Evolutionary conservation across 2,329 filamentous ascomycete genomes (phyloP).

Genomic region (Sporothrix pseudoabietina): DNA sequence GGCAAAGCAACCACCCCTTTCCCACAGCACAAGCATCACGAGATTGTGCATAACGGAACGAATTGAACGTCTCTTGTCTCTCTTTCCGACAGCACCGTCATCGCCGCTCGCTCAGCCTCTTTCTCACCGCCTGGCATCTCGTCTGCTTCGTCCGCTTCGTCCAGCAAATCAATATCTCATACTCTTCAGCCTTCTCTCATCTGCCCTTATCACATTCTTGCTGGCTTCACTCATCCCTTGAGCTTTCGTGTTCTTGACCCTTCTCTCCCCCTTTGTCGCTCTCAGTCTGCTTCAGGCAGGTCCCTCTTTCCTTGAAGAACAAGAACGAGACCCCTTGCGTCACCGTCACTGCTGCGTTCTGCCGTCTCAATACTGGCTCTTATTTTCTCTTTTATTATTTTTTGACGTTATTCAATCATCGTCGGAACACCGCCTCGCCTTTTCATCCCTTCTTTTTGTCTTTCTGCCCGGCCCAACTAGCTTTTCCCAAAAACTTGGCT

Average conservation of each 20-base stretch:
- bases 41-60: background rate
- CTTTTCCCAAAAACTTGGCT: constrained; percentile 7
- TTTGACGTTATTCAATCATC: background rate
- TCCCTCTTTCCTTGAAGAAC: background rate
- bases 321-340: constrained; percentile 17
- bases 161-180: background rate
- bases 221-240: constrained; percentile 7
- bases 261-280: background rate
- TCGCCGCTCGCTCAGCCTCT: constrained; percentile 1
- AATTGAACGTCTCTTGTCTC: background rate
- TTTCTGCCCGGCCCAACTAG: constrained; percentile 20
- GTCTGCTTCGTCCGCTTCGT: too few relatives aligned
- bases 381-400: background rate
- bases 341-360: background rate
- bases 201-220: background rate
- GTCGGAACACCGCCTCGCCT: background rate
- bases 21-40: background rate
- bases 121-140: constrained; percentile 6
- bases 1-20: background rate
- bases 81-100: background rate
- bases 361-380: background rate
- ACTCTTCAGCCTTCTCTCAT: background rate
- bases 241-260: background rate
- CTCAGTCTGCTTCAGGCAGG: background rate
- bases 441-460: background rate